Evolutionary conservation across 495 filamentous ascomycete species (phyloP), one percentile per base, ranked within the genome.

Genomic region (Lepraria neglecta): DNA sequence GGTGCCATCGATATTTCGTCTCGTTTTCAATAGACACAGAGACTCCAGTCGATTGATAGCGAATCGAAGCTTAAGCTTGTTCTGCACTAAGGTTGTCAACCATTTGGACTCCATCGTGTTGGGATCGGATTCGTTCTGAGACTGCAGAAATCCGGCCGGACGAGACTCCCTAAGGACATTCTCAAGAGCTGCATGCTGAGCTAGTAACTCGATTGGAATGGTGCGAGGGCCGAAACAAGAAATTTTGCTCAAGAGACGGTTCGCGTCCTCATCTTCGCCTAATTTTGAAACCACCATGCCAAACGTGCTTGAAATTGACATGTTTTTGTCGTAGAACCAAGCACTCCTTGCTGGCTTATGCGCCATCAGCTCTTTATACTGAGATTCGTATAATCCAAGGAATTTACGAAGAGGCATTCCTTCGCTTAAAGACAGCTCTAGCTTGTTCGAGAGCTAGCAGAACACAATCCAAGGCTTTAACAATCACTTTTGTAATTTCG

Each of bases 261-360:
- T 24, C 19, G n/a, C 46, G 19, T 50, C n/a, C 19, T 24, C 46
- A 24, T 50, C 46, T 24, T 9, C 27, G 9, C 27, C n/a, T 11
- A 19, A 10, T 6, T 27, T 57, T 40, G 6, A 28, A 11, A 42
- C 21, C 6, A 57, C 4, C 54, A 57, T 44, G 3, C 40, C 38
- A 12, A 57, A 43, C 3, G 38, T 42, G 3, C 42, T 57, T 17
- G 24, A 21, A 10, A 57, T 43, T 7, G 35, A 57, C 27, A 27
- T 57, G 27, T 44, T 44, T 40, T 57, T 57, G 15, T 57, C 54
- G n/a, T 57, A 57, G 33, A 38, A 24, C 54, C 35, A 57, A 19
- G 27, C 35, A 14, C 54, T 57, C 40, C 15, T 57, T 11, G 6
- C 31, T n/a, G 35, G 54, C 1, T 40, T 44, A 4, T 42, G 3